These are phyloP conservation scores for Paecilomyces variotii DNA, from an alignment of 2,329 filamentous ascomycete species.

Conservation along the genomic window DNA sequence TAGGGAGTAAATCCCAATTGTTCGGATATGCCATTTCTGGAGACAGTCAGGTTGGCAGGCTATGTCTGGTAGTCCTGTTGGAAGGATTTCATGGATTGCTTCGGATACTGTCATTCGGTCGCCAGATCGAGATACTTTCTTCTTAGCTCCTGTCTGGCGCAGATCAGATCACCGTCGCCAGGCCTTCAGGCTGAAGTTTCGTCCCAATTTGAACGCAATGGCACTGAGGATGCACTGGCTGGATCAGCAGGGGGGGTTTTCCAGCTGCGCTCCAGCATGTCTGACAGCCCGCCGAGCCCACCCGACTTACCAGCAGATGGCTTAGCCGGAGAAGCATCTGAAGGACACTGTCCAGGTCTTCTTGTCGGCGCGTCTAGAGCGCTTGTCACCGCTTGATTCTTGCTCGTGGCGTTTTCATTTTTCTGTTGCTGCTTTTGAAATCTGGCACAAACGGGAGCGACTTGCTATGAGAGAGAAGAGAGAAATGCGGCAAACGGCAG, in stretches of 20 bases:
- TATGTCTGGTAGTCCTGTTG: background rate
- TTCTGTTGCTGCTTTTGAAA: conserved; percentile 6
- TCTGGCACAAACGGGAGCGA: conserved; percentile 13
- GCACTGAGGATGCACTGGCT: background rate
- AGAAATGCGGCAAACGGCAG: background rate
- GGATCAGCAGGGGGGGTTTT: background rate
- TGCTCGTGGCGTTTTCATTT: conserved; percentile 5
- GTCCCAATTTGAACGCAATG: background rate
- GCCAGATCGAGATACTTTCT: background rate
- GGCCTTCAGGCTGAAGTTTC: background rate
- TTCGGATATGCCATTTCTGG: background rate
- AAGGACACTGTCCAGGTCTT: conserved; percentile 5
- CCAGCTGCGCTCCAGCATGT: background rate
- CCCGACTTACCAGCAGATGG: conserved; percentile 1
- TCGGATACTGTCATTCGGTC: background rate
- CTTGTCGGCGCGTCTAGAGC: conserved; percentile 23
- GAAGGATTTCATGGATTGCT: background rate
- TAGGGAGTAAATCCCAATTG: background rate
- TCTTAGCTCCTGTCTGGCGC: background rate
- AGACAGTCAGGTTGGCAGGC: background rate
- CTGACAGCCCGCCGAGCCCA: background rate
- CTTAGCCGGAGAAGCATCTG: conserved; percentile 3
- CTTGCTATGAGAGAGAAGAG: background rate
- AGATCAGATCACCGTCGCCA: background rate
- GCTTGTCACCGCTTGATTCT: conserved; percentile 19